Evolutionary conservation across 805 yeast genomes (phyloP).

Genomic region (Suhomyces vadensis): DNA sequence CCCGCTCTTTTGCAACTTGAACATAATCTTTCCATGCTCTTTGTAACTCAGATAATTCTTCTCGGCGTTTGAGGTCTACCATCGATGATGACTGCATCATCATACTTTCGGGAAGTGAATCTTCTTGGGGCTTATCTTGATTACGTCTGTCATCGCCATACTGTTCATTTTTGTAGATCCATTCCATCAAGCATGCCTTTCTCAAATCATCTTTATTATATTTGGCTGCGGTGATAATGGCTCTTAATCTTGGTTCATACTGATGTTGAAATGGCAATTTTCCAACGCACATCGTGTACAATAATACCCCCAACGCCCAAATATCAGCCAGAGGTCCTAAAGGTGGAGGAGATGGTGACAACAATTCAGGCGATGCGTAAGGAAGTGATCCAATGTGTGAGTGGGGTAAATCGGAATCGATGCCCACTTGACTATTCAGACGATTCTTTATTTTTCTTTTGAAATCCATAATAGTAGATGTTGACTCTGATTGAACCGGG

Average conservation of each 20-base stretch:
- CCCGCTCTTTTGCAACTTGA: conserved; percentile 10
- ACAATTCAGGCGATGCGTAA: conserved; percentile 86
- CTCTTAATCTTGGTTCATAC: conserved; percentile 77
- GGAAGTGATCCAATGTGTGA: conserved; percentile 86
- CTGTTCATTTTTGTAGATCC: conserved; percentile 21
- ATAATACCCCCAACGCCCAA: conserved; percentile 87
- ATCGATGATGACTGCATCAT: conserved; percentile 16
- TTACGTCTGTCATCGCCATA: conserved; percentile 1
- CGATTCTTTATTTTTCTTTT: conserved; percentile 1
- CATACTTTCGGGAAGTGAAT: conserved; percentile 1
- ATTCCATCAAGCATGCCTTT: conserved; percentile 39
- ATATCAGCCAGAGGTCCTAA: conserved; percentile 73
- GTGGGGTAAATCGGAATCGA: conserved; percentile 53
- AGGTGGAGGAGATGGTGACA: conserved; percentile 61
- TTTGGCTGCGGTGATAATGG: conserved; percentile 68
- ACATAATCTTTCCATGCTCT: conserved; percentile 20
- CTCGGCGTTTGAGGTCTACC: conserved; percentile 18
- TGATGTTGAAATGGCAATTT: conserved; percentile 79
- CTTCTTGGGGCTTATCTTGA: conserved; percentile 3
- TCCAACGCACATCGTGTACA: conserved; percentile 73
- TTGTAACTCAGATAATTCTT: conserved; percentile 17
- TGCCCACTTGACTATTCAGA: conserved; percentile 13
- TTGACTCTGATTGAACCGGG: conserved; percentile 22
- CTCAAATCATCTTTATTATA: conserved; percentile 50
- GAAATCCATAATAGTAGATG: conserved; percentile 8